Conservation (phyloP, 2,329 filamentous ascomycete species). For the Exophiala dermatitidis region DNA sequence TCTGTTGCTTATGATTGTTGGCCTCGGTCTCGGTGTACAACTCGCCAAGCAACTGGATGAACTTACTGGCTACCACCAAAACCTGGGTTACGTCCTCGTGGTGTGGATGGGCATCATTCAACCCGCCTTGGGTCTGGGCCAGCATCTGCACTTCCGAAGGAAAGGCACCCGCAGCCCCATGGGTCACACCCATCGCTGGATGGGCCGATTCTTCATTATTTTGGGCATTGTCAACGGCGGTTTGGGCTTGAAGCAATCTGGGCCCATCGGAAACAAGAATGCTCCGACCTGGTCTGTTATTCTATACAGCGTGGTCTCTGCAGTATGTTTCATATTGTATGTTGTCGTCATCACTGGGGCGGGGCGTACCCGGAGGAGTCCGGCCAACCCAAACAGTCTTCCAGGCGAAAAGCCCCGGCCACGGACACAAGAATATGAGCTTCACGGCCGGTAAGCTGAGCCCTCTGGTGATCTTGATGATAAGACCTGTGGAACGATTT, state of each 20-base stretch:
- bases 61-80: slow-evolving; percentile 41
- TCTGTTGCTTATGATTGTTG: slow-evolving; percentile 43
- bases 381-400: slow-evolving; percentile 1
- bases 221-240: slow-evolving; percentile 54
- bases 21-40: slow-evolving; percentile 46
- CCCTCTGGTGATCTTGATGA: too few species aligned
- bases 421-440: slow-evolving; percentile 18
- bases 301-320: slow-evolving; percentile 47
- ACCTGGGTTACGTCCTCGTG: slow-evolving; percentile 50
- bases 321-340: slow-evolving; percentile 41
- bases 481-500: too few species aligned
- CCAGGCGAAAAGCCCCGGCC: slow-evolving; percentile 21
- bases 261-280: slow-evolving; percentile 32
- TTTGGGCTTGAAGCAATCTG: slow-evolving; percentile 44
- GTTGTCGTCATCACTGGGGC: slow-evolving; percentile 27
- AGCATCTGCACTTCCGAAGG: slow-evolving; percentile 47
- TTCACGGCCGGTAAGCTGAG: slow-evolving; percentile 15
- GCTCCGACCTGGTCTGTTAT: slow-evolving; percentile 34
- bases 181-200: slow-evolving; percentile 48
- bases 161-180: slow-evolving; percentile 30
- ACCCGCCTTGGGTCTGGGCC: slow-evolving; percentile 45
- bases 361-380: background rate
- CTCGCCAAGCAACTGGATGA: slow-evolving; percentile 38
- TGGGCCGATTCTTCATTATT: slow-evolving; percentile 46
- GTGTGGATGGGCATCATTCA: slow-evolving; percentile 50